Evolutionary conservation across 2,329 filamentous ascomycete species (phyloP), one percentile per base, ranked within the genome.

Genomic region (Fusarium sp.): DNA sequence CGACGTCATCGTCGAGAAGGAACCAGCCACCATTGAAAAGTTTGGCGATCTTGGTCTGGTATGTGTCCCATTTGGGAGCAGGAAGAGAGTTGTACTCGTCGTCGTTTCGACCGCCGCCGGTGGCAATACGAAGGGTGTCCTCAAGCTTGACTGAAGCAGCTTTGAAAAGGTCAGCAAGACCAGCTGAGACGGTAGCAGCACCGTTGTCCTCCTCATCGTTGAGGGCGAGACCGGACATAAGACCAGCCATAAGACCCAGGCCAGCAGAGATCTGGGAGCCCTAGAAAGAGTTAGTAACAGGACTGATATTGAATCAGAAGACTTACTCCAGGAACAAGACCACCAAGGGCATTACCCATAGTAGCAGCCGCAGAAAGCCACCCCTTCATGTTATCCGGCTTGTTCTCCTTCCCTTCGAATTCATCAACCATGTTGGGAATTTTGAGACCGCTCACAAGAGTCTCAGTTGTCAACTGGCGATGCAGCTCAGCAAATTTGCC

Each of bases 1-100:
- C 66, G 1, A 64, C 53, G 6, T 72, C 70, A 6, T 72, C 41
- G 5, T 72, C 66, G 7, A 72, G 16, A 6, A 70, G 52, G 40
- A 70, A 70, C 68, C 68, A 70, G 3, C 67, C 67, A 3, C 68
- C 58, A 4, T 70, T 71, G 41, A 70, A 70, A 12, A 70, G 59
- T 47, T 70, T 70, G 40, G 67, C 47, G 13, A 70, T 71, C 51
- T 71, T 70, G 58, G 54, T 51, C 24, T 68, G 46, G 14, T 42
- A 71, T 0, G 55, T 68, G 0, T 70, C 68, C 54, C 47, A 60
- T 34, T 46, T 40, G 2, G 63, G 68, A 1, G 68, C 63, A 0
- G 55, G 68, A 4, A 71, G 58, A 0, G 67, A 57, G 16, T 60
- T 45, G 2, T 69, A 69, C 7, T 68, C 65, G 8, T 37, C 41